A percentile compares a stretch with the other conserved stretches of the same genome.
phyloP scores from a whole-genome alignment of 1,139 yeast genomes.

The Geotrichum citri-aurantii region DNA sequence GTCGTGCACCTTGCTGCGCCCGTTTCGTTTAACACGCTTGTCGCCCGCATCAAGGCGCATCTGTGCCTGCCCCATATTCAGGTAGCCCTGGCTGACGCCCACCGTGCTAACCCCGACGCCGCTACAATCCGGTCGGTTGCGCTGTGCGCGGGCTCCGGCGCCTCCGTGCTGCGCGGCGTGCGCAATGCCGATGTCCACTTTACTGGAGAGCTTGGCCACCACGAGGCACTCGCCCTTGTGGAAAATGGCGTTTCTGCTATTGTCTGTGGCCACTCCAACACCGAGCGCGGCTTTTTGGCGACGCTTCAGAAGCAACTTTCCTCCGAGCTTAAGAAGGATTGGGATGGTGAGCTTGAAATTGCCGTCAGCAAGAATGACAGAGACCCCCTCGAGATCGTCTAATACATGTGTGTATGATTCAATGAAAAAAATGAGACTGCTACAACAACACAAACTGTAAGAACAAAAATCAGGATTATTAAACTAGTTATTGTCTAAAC shows the following conservation, averaged over 20 bases:
- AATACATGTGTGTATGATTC: slow-evolving; percentile 7
- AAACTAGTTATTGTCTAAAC: neutral
- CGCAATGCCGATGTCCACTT: slow-evolving; percentile 65
- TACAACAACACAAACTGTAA: neutral
- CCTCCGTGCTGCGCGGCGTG: slow-evolving; percentile 56
- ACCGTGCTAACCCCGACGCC: slow-evolving; percentile 21
- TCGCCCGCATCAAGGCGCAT: slow-evolving; percentile 49
- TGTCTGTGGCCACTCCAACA: slow-evolving; percentile 81
- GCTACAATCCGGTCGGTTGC: slow-evolving; percentile 45
- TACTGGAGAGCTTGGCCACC: slow-evolving; percentile 94
- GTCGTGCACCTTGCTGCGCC: slow-evolving; percentile 47
- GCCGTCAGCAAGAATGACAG: slow-evolving; percentile 47
- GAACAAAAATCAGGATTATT: neutral
- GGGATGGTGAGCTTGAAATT: slow-evolving; percentile 39
- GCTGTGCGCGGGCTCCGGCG: slow-evolving; percentile 94
- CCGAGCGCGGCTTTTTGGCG: slow-evolving; percentile 78
- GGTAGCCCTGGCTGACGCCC: slow-evolving; percentile 47
- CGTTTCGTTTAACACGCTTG: slow-evolving; percentile 43
- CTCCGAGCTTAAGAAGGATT: slow-evolving; percentile 37
- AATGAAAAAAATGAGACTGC: neutral
- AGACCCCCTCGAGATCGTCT: slow-evolving; percentile 49
- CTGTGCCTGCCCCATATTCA: slow-evolving; percentile 56
- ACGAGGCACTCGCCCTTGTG: slow-evolving; percentile 66
- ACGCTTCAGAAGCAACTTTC: slow-evolving; percentile 47
- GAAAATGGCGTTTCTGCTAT: slow-evolving; percentile 74